Percentiles rank a stretch among this genome's conserved stretches.
These are phyloP conservation scores for Yamadazyma siamensis DNA, from an alignment of 1,139 yeast species.

Conservation along the genomic window DNA sequence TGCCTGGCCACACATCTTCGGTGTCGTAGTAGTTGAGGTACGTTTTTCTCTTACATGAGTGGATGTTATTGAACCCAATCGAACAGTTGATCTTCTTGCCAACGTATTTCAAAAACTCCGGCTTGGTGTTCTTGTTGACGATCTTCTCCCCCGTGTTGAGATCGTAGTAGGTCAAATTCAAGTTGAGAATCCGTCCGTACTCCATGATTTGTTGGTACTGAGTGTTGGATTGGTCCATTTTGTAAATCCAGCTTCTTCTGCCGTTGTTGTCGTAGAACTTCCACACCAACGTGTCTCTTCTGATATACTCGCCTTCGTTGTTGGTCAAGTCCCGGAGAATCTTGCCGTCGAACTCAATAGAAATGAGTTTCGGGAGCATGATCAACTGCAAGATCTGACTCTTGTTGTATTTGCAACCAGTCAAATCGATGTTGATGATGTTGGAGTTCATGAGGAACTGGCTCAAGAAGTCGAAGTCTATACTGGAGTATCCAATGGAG, in stretches of 20 bases:
- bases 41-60: constrained; percentile 30
- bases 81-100: constrained; percentile 61
- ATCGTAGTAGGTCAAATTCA: constrained; percentile 54
- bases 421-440: constrained; percentile 34
- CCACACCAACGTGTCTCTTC: constrained; percentile 43
- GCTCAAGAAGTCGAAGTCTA: constrained; percentile 49
- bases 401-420: constrained; percentile 33
- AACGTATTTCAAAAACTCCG: constrained; percentile 59
- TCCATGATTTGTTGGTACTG: constrained; percentile 28
- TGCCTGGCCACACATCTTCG: constrained; percentile 62
- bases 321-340: constrained; percentile 36
- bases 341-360: constrained; percentile 43
- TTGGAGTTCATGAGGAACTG: constrained; percentile 37
- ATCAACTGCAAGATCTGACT: constrained; percentile 22
- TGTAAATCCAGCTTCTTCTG: constrained; percentile 80
- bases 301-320: constrained; percentile 31
- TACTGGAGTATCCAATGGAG: constrained; percentile 55
- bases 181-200: constrained; percentile 15
- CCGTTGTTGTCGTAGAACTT: constrained; percentile 60
- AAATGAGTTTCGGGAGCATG: constrained; percentile 25
- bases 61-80: constrained; percentile 46
- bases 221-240: constrained; percentile 37
- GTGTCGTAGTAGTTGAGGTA: constrained; percentile 24
- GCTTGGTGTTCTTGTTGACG: constrained; percentile 51
- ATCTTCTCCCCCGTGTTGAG: constrained; percentile 65